Percentiles rank a stretch among this genome's conserved stretches.
phyloP scores from a whole-genome alignment of 2,329 filamentous ascomycete species.

The Neurospora sp. region DNA sequence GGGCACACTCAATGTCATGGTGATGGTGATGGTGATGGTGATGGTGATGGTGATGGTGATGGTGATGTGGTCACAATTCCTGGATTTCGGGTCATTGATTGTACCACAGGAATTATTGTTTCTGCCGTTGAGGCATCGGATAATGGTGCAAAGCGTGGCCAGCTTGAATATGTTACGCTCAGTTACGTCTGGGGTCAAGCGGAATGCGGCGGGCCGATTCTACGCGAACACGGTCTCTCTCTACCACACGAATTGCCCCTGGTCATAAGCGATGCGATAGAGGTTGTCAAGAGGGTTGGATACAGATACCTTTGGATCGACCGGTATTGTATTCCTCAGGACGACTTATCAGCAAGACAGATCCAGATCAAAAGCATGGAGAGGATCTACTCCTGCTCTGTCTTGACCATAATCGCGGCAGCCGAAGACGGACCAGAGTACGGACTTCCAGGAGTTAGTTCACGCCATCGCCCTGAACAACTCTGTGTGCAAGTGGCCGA shows the following conservation, averaged over 20 bases:
- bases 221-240: neutral
- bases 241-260: slow-evolving; percentile 1
- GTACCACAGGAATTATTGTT: neutral
- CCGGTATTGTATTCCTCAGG: slow-evolving; percentile 16
- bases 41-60: neutral
- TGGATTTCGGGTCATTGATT: neutral
- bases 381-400: slow-evolving; percentile 5
- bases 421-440: slow-evolving; percentile 24
- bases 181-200: slow-evolving; percentile 3
- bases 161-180: neutral
- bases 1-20: neutral
- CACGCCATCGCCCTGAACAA: neutral
- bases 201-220: neutral
- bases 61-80: neutral
- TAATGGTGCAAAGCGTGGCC: no score
- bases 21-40: neutral
- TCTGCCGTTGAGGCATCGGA: neutral
- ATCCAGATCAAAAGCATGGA: slow-evolving; percentile 7
- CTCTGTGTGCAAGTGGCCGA: neutral
- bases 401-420: slow-evolving; percentile 1
- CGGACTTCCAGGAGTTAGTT: slow-evolving; percentile 24
- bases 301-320: slow-evolving; percentile 18
- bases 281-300: slow-evolving; percentile 5
- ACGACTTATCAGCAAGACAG: slow-evolving; percentile 5
- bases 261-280: slow-evolving; percentile 12